Percentiles rank a stretch among this genome's conserved stretches.
phyloP scores from a whole-genome alignment of 345 rosid species.

The Erucastrum elatum region DNA sequence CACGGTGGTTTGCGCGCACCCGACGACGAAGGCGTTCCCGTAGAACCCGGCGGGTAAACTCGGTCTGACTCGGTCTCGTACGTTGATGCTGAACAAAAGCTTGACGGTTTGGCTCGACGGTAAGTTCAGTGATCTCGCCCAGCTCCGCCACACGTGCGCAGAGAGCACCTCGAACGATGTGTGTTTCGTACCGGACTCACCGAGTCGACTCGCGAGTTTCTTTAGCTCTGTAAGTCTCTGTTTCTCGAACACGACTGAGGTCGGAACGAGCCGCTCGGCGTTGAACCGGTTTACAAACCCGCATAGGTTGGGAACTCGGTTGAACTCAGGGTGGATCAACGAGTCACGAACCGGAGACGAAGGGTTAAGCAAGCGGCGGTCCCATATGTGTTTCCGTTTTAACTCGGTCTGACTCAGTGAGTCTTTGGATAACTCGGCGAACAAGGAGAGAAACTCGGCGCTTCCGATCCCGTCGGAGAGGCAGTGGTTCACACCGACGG shows the following conservation, averaged over 20 bases:
- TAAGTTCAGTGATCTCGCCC: conserved; percentile 69
- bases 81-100: conserved; percentile 72
- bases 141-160: conserved; percentile 86
- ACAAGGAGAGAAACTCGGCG: conserved; percentile 61
- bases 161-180: conserved; percentile 79
- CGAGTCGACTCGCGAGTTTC: conserved; percentile 45
- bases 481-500: conserved; percentile 72
- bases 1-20: conserved; percentile 62
- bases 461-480: conserved; percentile 77
- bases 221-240: conserved; percentile 54
- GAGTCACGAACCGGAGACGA: conserved; percentile 35
- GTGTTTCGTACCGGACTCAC: conserved; percentile 21
- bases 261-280: conserved; percentile 60
- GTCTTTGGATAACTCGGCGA: conserved; percentile 54
- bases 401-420: conserved; percentile 26
- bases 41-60: conserved; percentile 68
- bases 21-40: conserved; percentile 85
- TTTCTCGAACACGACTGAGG: conserved; percentile 51
- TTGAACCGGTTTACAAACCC: conserved; percentile 62
- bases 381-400: conserved; percentile 58
- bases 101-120: conserved; percentile 64
- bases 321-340: conserved; percentile 54
- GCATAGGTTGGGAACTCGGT: conserved; percentile 56
- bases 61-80: conserved; percentile 71
- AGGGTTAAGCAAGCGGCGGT: conserved; percentile 67